Conservation (phyloP, 208 protist genomes). For the Leishmania tropica region DNA sequence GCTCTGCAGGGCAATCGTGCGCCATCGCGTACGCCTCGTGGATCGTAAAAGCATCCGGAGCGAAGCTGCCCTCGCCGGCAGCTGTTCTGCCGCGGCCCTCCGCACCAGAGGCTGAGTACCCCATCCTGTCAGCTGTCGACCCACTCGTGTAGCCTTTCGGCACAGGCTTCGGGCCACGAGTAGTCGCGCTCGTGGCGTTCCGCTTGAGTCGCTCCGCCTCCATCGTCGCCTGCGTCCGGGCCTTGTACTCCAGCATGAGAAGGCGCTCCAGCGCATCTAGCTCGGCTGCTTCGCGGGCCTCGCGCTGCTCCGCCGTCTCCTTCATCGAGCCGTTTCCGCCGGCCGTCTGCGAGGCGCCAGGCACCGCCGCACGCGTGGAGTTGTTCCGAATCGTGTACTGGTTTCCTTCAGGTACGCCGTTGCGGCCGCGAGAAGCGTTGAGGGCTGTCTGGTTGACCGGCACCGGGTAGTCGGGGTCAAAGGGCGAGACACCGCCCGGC, state of each 20-base stretch:
- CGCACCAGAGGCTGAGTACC: not conserved
- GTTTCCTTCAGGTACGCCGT: slow-evolving; percentile 51
- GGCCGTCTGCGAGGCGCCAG: slow-evolving; percentile 8
- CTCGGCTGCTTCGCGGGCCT: slow-evolving; percentile 61
- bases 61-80: slow-evolving; percentile 12
- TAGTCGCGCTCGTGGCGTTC: slow-evolving; percentile 34
- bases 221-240: slow-evolving; percentile 64
- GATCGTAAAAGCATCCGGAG: slow-evolving; percentile 32
- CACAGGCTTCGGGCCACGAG: slow-evolving; percentile 46
- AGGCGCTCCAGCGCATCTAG: slow-evolving; percentile 88
- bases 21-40: slow-evolving; percentile 68
- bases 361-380: slow-evolving; percentile 6
- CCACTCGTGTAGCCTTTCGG: slow-evolving; percentile 28
- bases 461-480: slow-evolving; percentile 75
- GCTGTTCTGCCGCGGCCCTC: slow-evolving; percentile 14
- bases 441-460: slow-evolving; percentile 84
- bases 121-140: not conserved
- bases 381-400: slow-evolving; percentile 49
- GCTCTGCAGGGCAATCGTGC: slow-evolving; percentile 69
- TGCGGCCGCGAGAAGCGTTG: slow-evolving; percentile 73
- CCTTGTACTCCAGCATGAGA: slow-evolving; percentile 89
- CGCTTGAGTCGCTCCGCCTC: slow-evolving; percentile 56
- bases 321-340: not conserved
- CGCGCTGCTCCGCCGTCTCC: slow-evolving; percentile 44
- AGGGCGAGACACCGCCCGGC: slow-evolving; percentile 28